Percentiles rank a stretch among this genome's conserved stretches.
Conservation (phyloP, 2,329 filamentous ascomycete genomes). For the Trichophyton benhamiae region DNA sequence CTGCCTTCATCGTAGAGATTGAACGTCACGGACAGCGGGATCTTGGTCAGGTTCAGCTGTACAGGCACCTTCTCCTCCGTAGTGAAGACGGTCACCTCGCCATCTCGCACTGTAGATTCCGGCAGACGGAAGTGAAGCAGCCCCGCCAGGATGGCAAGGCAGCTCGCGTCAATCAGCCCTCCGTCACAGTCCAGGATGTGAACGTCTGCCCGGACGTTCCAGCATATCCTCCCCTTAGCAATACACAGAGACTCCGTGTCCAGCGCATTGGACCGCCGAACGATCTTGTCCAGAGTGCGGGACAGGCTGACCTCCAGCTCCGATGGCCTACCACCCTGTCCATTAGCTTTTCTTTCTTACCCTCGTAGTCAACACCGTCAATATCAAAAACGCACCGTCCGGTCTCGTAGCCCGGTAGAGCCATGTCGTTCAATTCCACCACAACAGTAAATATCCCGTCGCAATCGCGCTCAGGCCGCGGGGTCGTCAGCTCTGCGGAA, state of each 20-base stretch:
- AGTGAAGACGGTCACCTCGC: slow-evolving; percentile 72
- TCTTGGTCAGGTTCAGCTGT: slow-evolving; percentile 78
- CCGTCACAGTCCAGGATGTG: slow-evolving; percentile 88
- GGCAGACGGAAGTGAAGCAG: slow-evolving; percentile 84
- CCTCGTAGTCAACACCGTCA: neutral
- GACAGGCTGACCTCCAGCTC: slow-evolving; percentile 78
- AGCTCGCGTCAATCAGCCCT: slow-evolving; percentile 73
- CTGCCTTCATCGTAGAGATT: slow-evolving; percentile 54
- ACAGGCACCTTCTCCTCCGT: slow-evolving; percentile 79
- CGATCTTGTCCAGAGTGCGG: slow-evolving; percentile 81
- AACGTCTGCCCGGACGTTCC: slow-evolving; percentile 79
- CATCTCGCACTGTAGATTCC: slow-evolving; percentile 76
- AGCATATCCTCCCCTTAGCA: slow-evolving; percentile 79
- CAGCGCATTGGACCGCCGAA: slow-evolving; percentile 80
- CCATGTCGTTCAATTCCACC: slow-evolving; percentile 84
- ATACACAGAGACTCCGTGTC: slow-evolving; percentile 95
- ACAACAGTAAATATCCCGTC: slow-evolving; percentile 90
- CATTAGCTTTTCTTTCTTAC: neutral
- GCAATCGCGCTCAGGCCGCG: slow-evolving; percentile 78
- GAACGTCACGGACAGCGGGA: slow-evolving; percentile 83
- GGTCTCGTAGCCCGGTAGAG: slow-evolving; percentile 77
- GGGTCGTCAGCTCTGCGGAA: slow-evolving; percentile 76
- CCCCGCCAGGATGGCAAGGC: slow-evolving; percentile 75
- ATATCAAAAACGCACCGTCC: slow-evolving; percentile 44
- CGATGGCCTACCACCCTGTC: slow-evolving; percentile 47